phyloP scores from a whole-genome alignment of 345 rosid genomes.

The Cardamine resedifolia region DNA sequence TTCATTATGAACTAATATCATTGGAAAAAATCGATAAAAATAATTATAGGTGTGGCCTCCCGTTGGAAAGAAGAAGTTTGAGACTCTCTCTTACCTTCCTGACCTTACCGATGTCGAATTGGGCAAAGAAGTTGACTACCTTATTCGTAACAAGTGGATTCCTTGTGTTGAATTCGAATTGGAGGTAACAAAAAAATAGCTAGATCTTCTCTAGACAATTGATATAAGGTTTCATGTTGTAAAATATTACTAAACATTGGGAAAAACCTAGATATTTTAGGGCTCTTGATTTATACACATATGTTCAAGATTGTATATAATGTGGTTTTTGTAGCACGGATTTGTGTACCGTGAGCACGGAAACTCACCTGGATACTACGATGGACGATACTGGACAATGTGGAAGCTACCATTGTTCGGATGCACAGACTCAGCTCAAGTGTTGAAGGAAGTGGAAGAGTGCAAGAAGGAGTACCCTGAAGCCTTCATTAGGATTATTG shows the following conservation, averaged over 20 bases:
- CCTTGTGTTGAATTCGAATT: conserved; percentile 71
- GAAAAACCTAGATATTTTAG: not conserved
- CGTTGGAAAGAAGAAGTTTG: conserved; percentile 44
- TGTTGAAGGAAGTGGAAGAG: conserved; percentile 51
- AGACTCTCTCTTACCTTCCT: conserved; percentile 57
- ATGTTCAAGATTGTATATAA: not conserved
- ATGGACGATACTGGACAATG: conserved; percentile 57
- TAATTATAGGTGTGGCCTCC: conserved; percentile 51
- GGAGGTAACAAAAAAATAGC: conserved; percentile 32
- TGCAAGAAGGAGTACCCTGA: conserved; percentile 42
- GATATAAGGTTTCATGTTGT: too few relatives aligned
- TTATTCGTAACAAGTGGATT: conserved; percentile 53
- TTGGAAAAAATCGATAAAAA: not conserved
- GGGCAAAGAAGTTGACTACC: conserved; percentile 54
- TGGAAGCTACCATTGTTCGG: conserved; percentile 61
- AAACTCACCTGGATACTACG: conserved; percentile 41
- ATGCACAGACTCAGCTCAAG: conserved; percentile 48
- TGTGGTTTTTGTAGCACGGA: conserved; percentile 34
- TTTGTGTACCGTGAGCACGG: conserved; percentile 45
- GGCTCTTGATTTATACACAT: not conserved
- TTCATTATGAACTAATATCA: not conserved
- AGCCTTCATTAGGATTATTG: conserved; percentile 44
- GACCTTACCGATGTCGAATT: conserved; percentile 26
- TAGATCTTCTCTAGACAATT: not conserved
- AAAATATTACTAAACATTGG: not conserved